Base-by-base conservation (phyloP, 106 monocot species). In the Dendrobium huoshanense region DNA sequence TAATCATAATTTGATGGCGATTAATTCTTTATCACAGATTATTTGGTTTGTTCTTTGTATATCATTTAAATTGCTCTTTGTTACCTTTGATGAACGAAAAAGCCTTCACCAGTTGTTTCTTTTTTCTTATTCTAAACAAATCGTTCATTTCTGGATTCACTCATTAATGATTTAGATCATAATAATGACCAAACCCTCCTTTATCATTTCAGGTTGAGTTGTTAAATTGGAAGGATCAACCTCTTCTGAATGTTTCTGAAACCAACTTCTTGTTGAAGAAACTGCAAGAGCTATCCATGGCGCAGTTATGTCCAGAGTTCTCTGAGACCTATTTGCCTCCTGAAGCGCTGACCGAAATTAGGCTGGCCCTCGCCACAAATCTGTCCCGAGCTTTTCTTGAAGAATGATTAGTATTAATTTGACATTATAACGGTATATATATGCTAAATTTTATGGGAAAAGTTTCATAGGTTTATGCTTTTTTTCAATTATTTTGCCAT, bases 301-400 rank as follows among this genome's bases (percentile, higher is more conserved):
- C 93, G 55, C 93, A 89, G 79, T 72, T 91, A 19, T 85, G 83
- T 18, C 95, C 95, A 42, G 95, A 91, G 55, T 95, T 89, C 33
- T 77, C 41, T 41, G 84, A 84, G 13, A 24, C 43, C 16, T 81
- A 83, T 56, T 65, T 95, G 51, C 82, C 88, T 22, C 45, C 86
- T 43, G 84, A 89, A 44, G 95, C 87, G 11, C 24, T 86, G 19
- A 84, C 77, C 78, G 77, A 88, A 33, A 83, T 99, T 42, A 83
- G 91, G 81, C 77, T 95, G 55, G 99, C 95, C 47, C 86, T 99
- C 7, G 95, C 91, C 18, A 79, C 80, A 61, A 99, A 99, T 88
- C 95, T 99, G 59, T 86, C 88, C 10, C 93, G 90, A 19, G 88
- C 93, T 41, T 86, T 95, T 80, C 93, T 95, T 9, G 90, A 99